Percentiles rank a stretch among this genome's conserved stretches.
These are phyloP conservation scores for Cladorrhinum sp. DNA, from an alignment of 2,329 filamentous ascomycete genomes.

Conservation along the genomic window DNA sequence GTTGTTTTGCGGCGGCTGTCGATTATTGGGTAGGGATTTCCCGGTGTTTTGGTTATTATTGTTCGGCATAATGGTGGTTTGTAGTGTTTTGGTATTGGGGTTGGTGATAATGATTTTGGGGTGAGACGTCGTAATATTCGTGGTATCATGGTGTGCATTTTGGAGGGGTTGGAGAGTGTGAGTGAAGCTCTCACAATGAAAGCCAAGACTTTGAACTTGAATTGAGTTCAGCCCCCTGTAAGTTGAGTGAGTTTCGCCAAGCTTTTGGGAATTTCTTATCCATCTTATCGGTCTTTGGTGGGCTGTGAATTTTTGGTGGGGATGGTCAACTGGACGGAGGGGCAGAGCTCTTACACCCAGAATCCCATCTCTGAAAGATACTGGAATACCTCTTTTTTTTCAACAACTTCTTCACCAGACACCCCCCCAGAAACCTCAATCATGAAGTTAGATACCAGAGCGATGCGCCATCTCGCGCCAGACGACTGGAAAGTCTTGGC, in stretches of 20 bases:
- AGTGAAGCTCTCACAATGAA: not conserved
- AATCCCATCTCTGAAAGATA: not conserved
- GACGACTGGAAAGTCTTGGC: conserved; percentile 96
- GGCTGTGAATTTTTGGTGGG: not conserved
- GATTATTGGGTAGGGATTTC: not conserved
- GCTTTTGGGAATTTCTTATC: not conserved
- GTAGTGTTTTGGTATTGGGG: not conserved
- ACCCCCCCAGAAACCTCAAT: conserved; percentile 24
- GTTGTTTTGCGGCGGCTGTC: not conserved
- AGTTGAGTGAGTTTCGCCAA: conserved; percentile 7
- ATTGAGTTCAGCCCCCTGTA: not conserved
- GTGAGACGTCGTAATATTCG: not conserved
- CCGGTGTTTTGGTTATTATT: not conserved
- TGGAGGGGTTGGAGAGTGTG: not conserved
- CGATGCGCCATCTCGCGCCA: conserved; percentile 82
- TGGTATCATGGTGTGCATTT: not conserved
- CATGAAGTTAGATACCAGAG: conserved; percentile 95
- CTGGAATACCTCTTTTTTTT: not conserved
- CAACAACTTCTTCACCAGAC: not conserved
- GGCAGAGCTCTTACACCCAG: not conserved
- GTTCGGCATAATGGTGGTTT: not conserved
- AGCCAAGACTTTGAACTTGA: not conserved
- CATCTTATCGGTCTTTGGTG: not conserved
- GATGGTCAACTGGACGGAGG: not conserved
- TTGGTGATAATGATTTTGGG: not conserved